These are phyloP conservation scores for Umbilicus rupestris DNA, from an alignment of 164 flowering plant genomes.

Conservation along the genomic window DNA sequence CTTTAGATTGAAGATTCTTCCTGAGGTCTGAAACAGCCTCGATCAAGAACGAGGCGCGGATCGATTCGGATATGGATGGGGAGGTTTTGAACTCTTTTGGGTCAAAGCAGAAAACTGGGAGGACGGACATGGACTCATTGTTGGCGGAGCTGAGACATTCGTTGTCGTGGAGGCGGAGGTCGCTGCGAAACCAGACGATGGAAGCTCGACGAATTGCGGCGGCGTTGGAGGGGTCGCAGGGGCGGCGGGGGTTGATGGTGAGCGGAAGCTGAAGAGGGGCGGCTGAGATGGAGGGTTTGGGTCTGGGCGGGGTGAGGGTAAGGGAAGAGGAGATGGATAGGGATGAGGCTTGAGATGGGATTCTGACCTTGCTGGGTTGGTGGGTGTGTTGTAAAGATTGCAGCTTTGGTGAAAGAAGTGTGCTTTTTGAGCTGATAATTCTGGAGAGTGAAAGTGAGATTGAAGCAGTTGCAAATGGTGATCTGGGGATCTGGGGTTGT, in stretches of 20 bases:
- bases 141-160: constrained; percentile 68
- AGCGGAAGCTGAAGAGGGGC: constrained; percentile 54
- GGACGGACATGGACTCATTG: constrained; percentile 63
- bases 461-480: not conserved
- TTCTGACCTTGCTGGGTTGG: constrained; percentile 33
- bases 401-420: constrained; percentile 31
- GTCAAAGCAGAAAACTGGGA: constrained; percentile 84
- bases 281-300: constrained; percentile 43
- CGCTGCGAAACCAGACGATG: constrained; percentile 83
- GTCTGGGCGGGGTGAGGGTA: constrained; percentile 18
- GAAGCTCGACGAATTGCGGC: constrained; percentile 66
- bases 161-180: constrained; percentile 80
- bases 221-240: constrained; percentile 57
- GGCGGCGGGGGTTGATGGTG: constrained; percentile 41
- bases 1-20: constrained; percentile 43
- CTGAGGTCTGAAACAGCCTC: constrained; percentile 73
- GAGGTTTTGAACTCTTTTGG: constrained; percentile 80
- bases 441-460: constrained; percentile 48
- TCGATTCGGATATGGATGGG: constrained; percentile 68
- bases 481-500: not conserved
- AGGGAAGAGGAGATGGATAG: constrained; percentile 38
- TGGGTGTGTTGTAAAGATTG: constrained; percentile 20
- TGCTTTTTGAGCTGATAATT: constrained; percentile 25
- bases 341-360: constrained; percentile 58
- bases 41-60: constrained; percentile 62